Conservation (phyloP, 768 basidiomycete genomes). For the Mycena kentingensis region DNA sequence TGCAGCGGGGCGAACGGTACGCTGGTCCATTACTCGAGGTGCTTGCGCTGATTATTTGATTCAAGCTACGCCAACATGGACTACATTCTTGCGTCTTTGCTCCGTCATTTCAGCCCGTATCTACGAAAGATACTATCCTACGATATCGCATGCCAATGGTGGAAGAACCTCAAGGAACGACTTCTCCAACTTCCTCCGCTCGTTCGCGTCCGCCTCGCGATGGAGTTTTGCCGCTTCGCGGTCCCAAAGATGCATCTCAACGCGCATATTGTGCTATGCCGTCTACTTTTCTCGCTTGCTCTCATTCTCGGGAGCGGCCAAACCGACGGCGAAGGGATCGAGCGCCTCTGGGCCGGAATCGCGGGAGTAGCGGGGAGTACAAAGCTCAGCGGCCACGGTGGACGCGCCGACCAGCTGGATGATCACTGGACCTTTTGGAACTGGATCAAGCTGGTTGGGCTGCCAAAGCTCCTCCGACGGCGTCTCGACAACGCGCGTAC, state of each 20-base stretch:
- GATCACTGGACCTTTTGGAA: not conserved
- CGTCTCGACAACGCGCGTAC: not conserved
- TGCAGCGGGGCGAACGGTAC: conserved; percentile 35
- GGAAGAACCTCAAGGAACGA: conserved; percentile 21
- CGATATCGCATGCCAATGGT: conserved; percentile 38
- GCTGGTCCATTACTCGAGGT: conserved; percentile 1
- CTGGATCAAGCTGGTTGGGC: not conserved
- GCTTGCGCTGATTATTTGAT: not conserved
- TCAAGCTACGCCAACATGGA: conserved; percentile 40
- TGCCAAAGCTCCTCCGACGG: not conserved
- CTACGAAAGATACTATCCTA: conserved; percentile 30
- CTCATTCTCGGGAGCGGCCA: conserved; percentile 26
- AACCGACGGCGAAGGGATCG: conserved; percentile 39
- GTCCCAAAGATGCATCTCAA: conserved; percentile 35
- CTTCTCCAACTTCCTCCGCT: conserved; percentile 16
- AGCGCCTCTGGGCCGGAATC: conserved; percentile 33
- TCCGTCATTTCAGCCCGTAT: conserved; percentile 15
- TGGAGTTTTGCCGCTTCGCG: conserved; percentile 18
- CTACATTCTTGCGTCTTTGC: conserved; percentile 29
- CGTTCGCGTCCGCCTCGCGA: conserved; percentile 9
- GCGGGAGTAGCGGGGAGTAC: conserved; percentile 32
- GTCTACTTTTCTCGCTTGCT: conserved; percentile 26
- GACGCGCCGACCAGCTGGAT: conserved; percentile 20
- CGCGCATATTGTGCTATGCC: conserved; percentile 27
- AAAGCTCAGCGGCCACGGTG: conserved; percentile 38